Conservation (phyloP, 805 yeast species). For the Schizosaccharomyces japonicus region DNA sequence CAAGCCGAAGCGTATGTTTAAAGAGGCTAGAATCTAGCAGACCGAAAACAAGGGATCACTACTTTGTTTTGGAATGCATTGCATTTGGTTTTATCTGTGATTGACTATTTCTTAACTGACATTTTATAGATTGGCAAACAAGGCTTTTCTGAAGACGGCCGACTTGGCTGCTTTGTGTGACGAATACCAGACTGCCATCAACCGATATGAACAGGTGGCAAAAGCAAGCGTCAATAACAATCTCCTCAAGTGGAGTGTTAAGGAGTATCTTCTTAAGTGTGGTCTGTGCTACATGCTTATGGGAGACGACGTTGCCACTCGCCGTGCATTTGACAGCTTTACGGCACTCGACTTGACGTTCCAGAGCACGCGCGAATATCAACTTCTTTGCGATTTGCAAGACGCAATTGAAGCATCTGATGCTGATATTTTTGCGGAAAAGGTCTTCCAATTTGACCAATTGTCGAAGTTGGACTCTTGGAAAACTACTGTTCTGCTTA, state of each 20-base stretch:
- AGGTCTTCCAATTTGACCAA: conserved; percentile 65
- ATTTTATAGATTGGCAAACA: conserved; percentile 32
- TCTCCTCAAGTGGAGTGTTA: conserved; percentile 70
- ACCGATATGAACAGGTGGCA: conserved; percentile 54
- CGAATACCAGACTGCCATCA: conserved; percentile 53
- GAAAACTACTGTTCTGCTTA: conserved; percentile 62
- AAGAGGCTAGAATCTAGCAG: too few relatives aligned
- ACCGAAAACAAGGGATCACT: not conserved
- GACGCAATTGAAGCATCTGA: conserved; percentile 65
- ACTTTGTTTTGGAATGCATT: not conserved
- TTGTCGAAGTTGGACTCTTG: conserved; percentile 72
- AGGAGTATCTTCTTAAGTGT: conserved; percentile 72
- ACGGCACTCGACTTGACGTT: conserved; percentile 53
- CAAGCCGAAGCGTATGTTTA: conserved; percentile 48
- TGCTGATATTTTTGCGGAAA: conserved; percentile 45
- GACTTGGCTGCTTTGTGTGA: conserved; percentile 60
- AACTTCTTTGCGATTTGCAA: conserved; percentile 38
- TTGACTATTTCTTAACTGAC: not conserved
- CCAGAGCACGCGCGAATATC: conserved; percentile 42
- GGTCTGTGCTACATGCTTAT: conserved; percentile 63
- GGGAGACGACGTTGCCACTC: conserved; percentile 67
- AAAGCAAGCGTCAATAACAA: conserved; percentile 49
- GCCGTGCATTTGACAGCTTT: conserved; percentile 40
- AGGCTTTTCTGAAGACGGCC: conserved; percentile 72
- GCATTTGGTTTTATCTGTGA: not conserved